Conservation (phyloP, 345 rosid genomes). For the Turnera subulata region DNA sequence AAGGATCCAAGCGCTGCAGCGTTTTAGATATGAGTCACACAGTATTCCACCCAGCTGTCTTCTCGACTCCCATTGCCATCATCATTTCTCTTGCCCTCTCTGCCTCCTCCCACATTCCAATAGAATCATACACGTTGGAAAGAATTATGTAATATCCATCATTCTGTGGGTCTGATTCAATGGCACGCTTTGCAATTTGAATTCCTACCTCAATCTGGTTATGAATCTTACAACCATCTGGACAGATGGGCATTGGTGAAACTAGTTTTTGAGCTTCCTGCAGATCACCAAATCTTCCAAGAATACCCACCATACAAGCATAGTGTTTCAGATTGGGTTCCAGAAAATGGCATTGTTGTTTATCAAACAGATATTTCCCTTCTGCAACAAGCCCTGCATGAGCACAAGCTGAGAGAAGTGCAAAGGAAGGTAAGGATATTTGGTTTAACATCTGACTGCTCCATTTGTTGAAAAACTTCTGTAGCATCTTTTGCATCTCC, state of each 20-base stretch:
- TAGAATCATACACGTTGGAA: conserved; percentile 61
- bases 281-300: conserved; percentile 60
- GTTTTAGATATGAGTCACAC: conserved; percentile 9
- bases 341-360: conserved; percentile 40
- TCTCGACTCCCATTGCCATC: conserved; percentile 47
- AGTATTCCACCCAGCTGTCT: conserved; percentile 57
- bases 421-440: conserved; percentile 56
- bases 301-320: conserved; percentile 63
- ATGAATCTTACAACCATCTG: conserved; percentile 52
- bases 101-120: conserved; percentile 58
- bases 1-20: too few relatives aligned
- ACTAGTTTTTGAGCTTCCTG: conserved; percentile 57
- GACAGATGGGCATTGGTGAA: conserved; percentile 51
- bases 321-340: conserved; percentile 64
- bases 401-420: conserved; percentile 61
- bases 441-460: conserved; percentile 44
- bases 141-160: conserved; percentile 57
- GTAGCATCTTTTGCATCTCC: conserved; percentile 54
- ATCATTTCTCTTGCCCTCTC: conserved; percentile 45
- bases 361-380: conserved; percentile 42
- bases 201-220: conserved; percentile 52
- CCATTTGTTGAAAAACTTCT: conserved; percentile 52
- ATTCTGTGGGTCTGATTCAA: conserved; percentile 49
- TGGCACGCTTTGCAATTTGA: conserved; percentile 50
- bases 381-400: conserved; percentile 61